Evolutionary conservation across 2,329 filamentous ascomycete species (phyloP).

Genomic region (Westerdykella sp.): DNA sequence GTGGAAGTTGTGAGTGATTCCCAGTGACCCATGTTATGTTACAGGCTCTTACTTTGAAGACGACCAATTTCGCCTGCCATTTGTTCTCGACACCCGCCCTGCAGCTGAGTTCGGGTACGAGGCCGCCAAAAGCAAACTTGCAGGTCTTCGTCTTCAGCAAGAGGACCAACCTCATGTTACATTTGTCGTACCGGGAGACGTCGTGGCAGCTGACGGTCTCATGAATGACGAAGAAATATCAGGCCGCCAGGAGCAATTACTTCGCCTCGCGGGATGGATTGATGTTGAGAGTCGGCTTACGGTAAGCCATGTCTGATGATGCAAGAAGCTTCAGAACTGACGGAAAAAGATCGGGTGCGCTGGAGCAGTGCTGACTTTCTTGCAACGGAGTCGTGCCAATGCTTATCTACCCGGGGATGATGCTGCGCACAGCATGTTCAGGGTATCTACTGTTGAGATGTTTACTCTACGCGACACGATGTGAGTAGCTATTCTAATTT

Average conservation of each 20-base stretch:
- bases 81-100: conserved; percentile 61
- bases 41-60: conserved; percentile 24
- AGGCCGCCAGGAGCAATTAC: conserved; percentile 56
- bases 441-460: conserved; percentile 62
- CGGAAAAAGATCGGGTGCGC: conserved; percentile 66
- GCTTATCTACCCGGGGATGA: conserved; percentile 57
- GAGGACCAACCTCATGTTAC: conserved; percentile 45
- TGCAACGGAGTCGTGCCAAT: conserved; percentile 62
- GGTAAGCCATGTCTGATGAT: conserved; percentile 38
- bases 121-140: conserved; percentile 59
- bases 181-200: conserved; percentile 58
- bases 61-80: conserved; percentile 50
- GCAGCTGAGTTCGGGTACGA: conserved; percentile 67
- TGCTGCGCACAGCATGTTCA: conserved; percentile 50
- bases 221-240: conserved; percentile 43
- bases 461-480: conserved; percentile 62
- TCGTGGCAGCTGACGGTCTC: conserved; percentile 28
- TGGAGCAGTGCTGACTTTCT: conserved; percentile 75
- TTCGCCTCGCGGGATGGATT: conserved; percentile 64
- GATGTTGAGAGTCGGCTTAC: conserved; percentile 69
- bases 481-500: conserved; percentile 36
- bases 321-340: conserved; percentile 4
- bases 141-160: conserved; percentile 51
- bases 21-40: not conserved
- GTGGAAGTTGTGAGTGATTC: conserved; percentile 24